Percentiles rank a stretch among this genome's conserved stretches.
Evolutionary conservation across 495 filamentous ascomycete species (phyloP).

Genomic region (Cryomyces minteri): DNA sequence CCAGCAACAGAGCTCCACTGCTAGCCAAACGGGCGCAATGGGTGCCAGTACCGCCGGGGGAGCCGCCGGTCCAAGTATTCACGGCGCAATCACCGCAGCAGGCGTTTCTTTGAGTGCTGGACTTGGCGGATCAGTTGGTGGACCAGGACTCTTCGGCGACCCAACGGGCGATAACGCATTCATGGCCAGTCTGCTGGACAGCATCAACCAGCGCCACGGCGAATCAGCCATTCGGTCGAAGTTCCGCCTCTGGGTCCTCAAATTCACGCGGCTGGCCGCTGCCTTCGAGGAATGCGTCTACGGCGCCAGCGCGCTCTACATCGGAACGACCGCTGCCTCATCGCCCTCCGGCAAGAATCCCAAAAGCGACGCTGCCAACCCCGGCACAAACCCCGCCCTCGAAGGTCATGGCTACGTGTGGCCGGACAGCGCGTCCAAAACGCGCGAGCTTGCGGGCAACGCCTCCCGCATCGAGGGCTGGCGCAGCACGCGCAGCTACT

Average conservation of each 20-base stretch:
- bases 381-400: slow-evolving; percentile 18
- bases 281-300: slow-evolving; percentile 93
- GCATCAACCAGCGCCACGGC: slow-evolving; percentile 70
- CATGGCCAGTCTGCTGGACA: slow-evolving; percentile 67
- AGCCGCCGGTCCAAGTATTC: neutral
- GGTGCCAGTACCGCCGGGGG: neutral
- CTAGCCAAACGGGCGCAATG: slow-evolving; percentile 13
- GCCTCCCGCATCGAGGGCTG: slow-evolving; percentile 89
- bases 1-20: slow-evolving; percentile 53
- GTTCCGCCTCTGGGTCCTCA: slow-evolving; percentile 76
- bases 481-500: slow-evolving; percentile 87
- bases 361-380: slow-evolving; percentile 21
- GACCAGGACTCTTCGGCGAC: slow-evolving; percentile 31
- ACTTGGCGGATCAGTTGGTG: slow-evolving; percentile 16
- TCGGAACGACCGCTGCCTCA: slow-evolving; percentile 26
- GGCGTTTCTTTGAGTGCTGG: slow-evolving; percentile 2
- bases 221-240: slow-evolving; percentile 80
- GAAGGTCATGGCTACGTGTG: slow-evolving; percentile 90
- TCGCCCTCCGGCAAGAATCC: slow-evolving; percentile 1
- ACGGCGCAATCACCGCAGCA: neutral
- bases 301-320: slow-evolving; percentile 76
- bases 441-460: slow-evolving; percentile 72
- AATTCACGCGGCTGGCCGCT: slow-evolving; percentile 80
- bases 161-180: slow-evolving; percentile 79
- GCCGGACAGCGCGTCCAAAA: slow-evolving; percentile 62